Percentiles rank a stretch among this genome's conserved stretches.
Conservation (phyloP, 2,329 filamentous ascomycete genomes). For the Sordariomycetes sp. region DNA sequence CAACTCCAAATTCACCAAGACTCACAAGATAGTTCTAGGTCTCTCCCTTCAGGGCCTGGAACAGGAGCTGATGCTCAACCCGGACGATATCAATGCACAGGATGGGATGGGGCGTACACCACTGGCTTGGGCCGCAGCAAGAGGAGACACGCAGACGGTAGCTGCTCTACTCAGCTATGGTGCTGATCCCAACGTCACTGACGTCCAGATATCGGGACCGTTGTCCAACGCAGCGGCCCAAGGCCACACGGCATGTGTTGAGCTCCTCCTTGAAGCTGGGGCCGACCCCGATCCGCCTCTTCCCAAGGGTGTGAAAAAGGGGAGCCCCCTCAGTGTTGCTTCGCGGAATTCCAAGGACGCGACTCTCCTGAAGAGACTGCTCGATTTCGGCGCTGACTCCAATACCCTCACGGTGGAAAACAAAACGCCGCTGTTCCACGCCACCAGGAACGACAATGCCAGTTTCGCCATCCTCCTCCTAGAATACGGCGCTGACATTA, state of each 20-base stretch:
- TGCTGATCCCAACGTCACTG: constrained; percentile 12
- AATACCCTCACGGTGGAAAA: constrained; percentile 17
- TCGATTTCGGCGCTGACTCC: constrained; percentile 18
- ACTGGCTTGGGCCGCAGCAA: constrained; percentile 12
- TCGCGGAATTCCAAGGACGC: constrained; percentile 17
- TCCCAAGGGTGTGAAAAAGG: constrained; percentile 14
- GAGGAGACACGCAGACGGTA: constrained; percentile 9
- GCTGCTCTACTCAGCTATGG: constrained; percentile 8
- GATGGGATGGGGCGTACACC: constrained; percentile 12
- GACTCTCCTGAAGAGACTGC: constrained; percentile 16
- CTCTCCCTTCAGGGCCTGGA: constrained; percentile 6
- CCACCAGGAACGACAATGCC: constrained; percentile 16
- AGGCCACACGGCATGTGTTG: constrained; percentile 9
- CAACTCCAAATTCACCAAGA: constrained; percentile 9
- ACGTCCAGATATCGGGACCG: constrained; percentile 11
- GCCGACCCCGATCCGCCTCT: constrained; percentile 14
- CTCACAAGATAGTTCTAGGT: constrained; percentile 11
- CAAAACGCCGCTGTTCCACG: constrained; percentile 19
- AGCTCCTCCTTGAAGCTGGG: constrained; percentile 11
- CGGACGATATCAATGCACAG: constrained; percentile 7
- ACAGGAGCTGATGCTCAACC: constrained; percentile 7
- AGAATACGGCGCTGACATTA: constrained; percentile 22
- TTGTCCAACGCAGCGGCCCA: constrained; percentile 12
- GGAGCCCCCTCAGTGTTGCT: constrained; percentile 18
- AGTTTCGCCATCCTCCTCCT: constrained; percentile 19